Conservation (phyloP, 163 green algal genomes). For the Prototheca stagnorum region DNA sequence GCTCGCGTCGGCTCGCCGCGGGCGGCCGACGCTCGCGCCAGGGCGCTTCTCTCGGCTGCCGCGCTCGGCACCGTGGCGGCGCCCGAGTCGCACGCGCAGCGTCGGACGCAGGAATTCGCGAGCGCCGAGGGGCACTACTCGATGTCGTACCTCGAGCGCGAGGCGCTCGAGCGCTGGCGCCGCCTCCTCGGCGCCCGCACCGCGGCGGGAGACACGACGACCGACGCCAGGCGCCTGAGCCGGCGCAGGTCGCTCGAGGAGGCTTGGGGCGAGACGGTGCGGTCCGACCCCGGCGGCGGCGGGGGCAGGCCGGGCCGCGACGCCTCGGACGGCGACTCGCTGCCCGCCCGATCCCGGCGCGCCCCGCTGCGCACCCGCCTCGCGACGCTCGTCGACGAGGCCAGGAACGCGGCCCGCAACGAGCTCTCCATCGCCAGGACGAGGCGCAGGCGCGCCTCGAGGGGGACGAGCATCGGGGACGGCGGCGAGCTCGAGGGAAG, state of each 20-base stretch:
- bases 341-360: too few species aligned
- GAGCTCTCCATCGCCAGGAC: not conserved
- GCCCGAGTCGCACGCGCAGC: slow-evolving; percentile 7
- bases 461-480: not conserved
- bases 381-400: not conserved
- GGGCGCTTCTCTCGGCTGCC: too few species aligned
- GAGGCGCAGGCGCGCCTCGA: not conserved
- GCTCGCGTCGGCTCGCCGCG: too few species aligned
- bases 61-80: not conserved
- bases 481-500: not conserved
- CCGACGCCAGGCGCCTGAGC: not conserved
- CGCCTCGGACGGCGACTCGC: not conserved
- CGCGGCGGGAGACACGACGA: not conserved
- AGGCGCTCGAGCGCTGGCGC: not conserved
- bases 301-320: too few species aligned
- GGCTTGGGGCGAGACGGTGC: too few species aligned
- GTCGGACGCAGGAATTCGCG: slow-evolving; percentile 2
- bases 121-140: not conserved
- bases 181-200: not conserved
- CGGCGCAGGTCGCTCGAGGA: too few species aligned
- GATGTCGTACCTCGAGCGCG: not conserved
- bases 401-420: not conserved
- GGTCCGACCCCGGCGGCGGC: not conserved
- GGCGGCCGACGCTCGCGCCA: too few species aligned
- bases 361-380: not conserved